Percentiles rank a stretch among this genome's conserved stretches.
These are phyloP conservation scores for Pyricularia sp. DNA, from an alignment of 2,329 filamentous ascomycete species.

Conservation along the genomic window DNA sequence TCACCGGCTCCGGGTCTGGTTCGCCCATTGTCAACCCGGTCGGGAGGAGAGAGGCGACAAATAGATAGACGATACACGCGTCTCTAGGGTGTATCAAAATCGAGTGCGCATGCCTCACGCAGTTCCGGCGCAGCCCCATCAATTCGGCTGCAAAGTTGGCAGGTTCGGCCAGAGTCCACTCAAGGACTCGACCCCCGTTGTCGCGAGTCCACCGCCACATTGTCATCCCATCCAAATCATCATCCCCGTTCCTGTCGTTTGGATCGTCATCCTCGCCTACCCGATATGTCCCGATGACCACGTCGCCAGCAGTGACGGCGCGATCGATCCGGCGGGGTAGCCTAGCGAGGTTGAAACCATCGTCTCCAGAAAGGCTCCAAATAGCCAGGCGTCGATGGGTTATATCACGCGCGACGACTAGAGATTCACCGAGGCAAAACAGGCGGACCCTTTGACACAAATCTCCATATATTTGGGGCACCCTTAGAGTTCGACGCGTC, in stretches of 20 bases:
- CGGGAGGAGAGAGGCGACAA: background rate
- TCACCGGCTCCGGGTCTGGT: background rate
- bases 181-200: background rate
- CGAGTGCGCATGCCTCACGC: background rate
- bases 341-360: background rate
- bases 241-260: background rate
- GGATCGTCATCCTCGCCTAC: background rate
- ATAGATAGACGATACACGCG: background rate
- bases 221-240: background rate
- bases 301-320: background rate
- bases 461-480: background rate
- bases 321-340: background rate
- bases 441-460: background rate
- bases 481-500: background rate
- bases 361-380: background rate
- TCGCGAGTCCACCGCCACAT: background rate
- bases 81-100: background rate
- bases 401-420: background rate
- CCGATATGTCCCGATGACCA: background rate
- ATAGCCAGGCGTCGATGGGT: background rate
- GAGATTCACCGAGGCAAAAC: background rate
- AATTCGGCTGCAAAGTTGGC: background rate
- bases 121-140: background rate
- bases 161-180: background rate
- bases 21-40: no score